These are phyloP conservation scores for Diplocarpon mali DNA, from an alignment of 2,329 filamentous ascomycete genomes.

Conservation along the genomic window DNA sequence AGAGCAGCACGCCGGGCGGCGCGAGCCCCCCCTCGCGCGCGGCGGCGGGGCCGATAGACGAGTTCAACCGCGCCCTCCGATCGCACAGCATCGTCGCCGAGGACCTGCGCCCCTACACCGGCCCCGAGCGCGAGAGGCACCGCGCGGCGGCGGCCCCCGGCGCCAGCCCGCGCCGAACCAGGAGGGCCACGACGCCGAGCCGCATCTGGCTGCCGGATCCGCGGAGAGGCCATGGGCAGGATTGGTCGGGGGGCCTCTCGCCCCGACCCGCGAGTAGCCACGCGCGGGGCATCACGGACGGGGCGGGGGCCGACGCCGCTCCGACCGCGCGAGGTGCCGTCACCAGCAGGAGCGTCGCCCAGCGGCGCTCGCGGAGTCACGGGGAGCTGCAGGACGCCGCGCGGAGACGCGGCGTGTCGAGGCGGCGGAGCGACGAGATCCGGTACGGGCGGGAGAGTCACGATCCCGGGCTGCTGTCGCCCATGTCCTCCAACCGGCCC, in stretches of 20 bases:
- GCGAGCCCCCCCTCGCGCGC: slow-evolving; percentile 1
- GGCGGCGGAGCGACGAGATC: slow-evolving; percentile 52
- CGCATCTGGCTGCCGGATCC: slow-evolving; percentile 31
- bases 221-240: slow-evolving; percentile 29
- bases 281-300: slow-evolving; percentile 35
- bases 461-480: slow-evolving; percentile 39
- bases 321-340: slow-evolving; percentile 48
- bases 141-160: slow-evolving; percentile 35
- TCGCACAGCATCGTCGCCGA: slow-evolving; percentile 50
- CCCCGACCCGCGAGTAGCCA: slow-evolving; percentile 52
- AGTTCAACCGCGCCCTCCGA: slow-evolving; percentile 47
- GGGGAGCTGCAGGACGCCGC: slow-evolving; percentile 39
- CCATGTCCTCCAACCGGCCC: slow-evolving; percentile 37
- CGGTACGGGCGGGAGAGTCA: slow-evolving; percentile 54
- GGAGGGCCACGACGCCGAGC: slow-evolving; percentile 34
- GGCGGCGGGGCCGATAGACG: slow-evolving; percentile 44
- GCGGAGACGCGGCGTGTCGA: slow-evolving; percentile 27
- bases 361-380: slow-evolving; percentile 48
- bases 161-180: slow-evolving; percentile 25
- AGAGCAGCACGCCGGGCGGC: slow-evolving; percentile 26
- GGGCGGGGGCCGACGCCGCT: slow-evolving; percentile 17
- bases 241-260: slow-evolving; percentile 45
- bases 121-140: slow-evolving; percentile 27
- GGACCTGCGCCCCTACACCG: slow-evolving; percentile 40
- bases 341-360: slow-evolving; percentile 40